These are phyloP conservation scores for Pseudonectria buxi DNA, from an alignment of 2,329 filamentous ascomycete species.

Conservation along the genomic window DNA sequence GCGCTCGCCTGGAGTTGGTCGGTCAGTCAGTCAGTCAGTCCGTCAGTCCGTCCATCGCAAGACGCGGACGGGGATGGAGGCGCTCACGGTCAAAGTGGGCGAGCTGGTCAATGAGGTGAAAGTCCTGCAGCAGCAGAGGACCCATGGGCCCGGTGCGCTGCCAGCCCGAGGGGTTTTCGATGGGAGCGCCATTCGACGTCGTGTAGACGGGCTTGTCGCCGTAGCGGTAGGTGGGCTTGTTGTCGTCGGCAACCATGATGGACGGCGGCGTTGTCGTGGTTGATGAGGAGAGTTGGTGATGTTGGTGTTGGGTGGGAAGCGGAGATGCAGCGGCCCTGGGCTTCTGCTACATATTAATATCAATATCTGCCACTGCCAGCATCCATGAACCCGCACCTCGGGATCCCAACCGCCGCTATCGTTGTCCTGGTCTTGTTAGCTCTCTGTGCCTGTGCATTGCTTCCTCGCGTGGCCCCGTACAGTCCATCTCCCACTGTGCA, in stretches of 20 bases:
- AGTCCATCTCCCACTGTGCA: no score
- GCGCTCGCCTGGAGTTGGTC: slow-evolving; percentile 28
- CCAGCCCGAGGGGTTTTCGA: slow-evolving; percentile 40
- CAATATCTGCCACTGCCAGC: no score
- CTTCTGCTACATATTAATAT: no score
- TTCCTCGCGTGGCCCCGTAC: no score
- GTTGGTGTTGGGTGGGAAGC: no score
- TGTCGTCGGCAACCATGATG: slow-evolving; percentile 40
- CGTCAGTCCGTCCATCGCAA: neutral
- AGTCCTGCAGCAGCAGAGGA: slow-evolving; percentile 57
- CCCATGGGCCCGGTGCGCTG: slow-evolving; percentile 51
- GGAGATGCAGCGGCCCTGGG: no score
- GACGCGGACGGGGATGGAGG: neutral
- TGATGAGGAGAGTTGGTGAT: no score
- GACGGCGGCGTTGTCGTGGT: no score
- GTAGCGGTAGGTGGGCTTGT: slow-evolving; percentile 43
- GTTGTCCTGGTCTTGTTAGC: no score
- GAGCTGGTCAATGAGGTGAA: slow-evolving; percentile 57
- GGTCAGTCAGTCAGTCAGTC: neutral
- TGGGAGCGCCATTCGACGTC: slow-evolving; percentile 52
- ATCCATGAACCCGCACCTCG: no score
- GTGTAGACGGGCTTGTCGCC: slow-evolving; percentile 53
- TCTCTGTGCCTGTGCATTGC: no score
- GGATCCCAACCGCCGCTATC: no score
- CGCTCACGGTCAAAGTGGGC: slow-evolving; percentile 41